phyloP scores from a whole-genome alignment of 1,284 basidiomycete species.

The Trichosporon inkin region DNA sequence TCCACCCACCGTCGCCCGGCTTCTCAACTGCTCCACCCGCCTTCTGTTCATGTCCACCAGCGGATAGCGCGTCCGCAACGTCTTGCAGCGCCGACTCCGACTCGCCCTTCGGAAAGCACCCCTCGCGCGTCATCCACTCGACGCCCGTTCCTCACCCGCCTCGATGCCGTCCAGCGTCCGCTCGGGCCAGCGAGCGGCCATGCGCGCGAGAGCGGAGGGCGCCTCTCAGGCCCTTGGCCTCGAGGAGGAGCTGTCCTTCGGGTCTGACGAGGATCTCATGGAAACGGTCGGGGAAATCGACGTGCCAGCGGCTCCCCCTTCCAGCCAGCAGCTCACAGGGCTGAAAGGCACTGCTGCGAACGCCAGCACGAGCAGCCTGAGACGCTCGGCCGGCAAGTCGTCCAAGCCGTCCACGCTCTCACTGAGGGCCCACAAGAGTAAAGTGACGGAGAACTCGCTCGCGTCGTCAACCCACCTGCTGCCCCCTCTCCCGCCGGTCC shows the following conservation, averaged over 20 bases:
- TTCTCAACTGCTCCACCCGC: no score
- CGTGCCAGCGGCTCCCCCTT: constrained; percentile 4
- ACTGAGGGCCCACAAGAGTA: constrained; percentile 14
- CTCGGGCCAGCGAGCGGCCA: constrained; percentile 11
- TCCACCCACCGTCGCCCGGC: no score
- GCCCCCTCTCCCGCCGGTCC: constrained; percentile 20
- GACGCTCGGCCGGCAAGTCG: neutral
- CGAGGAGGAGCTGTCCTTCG: constrained; percentile 44
- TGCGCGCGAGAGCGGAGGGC: neutral
- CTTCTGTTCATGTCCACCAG: neutral
- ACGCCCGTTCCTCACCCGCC: neutral
- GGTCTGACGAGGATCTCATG: constrained; percentile 40
- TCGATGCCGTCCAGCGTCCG: constrained; percentile 12
- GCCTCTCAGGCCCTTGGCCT: constrained; percentile 29
- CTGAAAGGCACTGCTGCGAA: neutral
- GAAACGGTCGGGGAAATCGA: constrained; percentile 35
- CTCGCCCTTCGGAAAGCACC: no score
- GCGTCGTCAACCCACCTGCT: constrained; percentile 15
- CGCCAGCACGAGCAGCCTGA: constrained; percentile 1
- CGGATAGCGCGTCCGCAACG: neutral
- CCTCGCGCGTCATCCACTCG: neutral
- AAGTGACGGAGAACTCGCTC: constrained; percentile 12
- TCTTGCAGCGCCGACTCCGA: neutral
- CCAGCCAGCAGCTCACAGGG: neutral
- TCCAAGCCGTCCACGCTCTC: constrained; percentile 7